Conservation (phyloP, 2,329 filamentous ascomycete genomes). For the Xylariaceae sp. region DNA sequence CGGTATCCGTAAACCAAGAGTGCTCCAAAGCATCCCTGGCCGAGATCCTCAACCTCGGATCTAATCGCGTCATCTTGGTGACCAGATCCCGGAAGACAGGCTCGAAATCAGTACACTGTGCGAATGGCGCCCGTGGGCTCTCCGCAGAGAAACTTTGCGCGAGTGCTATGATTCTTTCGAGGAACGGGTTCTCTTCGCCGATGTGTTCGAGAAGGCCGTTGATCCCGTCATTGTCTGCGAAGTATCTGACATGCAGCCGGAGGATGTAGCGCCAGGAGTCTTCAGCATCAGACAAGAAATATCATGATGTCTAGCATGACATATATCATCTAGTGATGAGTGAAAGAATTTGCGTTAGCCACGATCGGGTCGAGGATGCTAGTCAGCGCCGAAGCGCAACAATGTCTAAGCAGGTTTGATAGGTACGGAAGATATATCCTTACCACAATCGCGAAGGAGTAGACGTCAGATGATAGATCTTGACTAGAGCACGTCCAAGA, state of each 20-base stretch:
- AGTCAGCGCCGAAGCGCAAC: too few species aligned
- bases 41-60: conserved; percentile 4
- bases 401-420: too few species aligned
- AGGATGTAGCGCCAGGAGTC: conserved; percentile 24
- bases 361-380: too few species aligned
- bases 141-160: conserved; percentile 3
- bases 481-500: conserved; percentile 29
- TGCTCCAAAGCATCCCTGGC: conserved; percentile 9
- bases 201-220: conserved; percentile 8
- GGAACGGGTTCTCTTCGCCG: conserved; percentile 9
- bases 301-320: conserved; percentile 29
- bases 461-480: conserved; percentile 32
- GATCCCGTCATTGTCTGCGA: conserved; percentile 6
- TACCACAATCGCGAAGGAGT: conserved; percentile 33
- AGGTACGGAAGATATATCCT: too few species aligned
- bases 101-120: conserved; percentile 1
- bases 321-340: conserved; percentile 26
- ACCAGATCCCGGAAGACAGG: conserved; percentile 4
- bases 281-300: conserved; percentile 20
- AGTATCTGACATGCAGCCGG: conserved; percentile 9
- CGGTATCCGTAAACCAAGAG: too few species aligned
- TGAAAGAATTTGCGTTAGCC: too few species aligned
- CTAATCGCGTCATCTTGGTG: conserved; percentile 9
- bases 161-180: conserved; percentile 3
- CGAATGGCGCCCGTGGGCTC: conserved; percentile 6